These are phyloP conservation scores for Cyberlindnera bimundalis DNA, from an alignment of 805 yeast genomes.

Conservation along the genomic window DNA sequence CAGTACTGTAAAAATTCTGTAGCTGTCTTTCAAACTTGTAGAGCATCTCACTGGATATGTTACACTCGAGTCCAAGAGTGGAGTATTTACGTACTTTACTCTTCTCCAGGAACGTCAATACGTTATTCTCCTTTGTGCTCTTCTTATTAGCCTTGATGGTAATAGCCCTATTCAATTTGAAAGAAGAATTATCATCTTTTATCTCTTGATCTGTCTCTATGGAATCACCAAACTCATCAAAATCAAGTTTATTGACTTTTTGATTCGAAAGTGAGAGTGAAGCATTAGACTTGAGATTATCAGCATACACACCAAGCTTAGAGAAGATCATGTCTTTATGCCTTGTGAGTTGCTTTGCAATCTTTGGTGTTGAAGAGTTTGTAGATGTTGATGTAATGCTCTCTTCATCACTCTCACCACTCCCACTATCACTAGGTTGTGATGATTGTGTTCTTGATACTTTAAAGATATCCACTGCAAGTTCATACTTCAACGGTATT, in stretches of 20 bases:
- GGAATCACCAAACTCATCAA: slow-evolving; percentile 7
- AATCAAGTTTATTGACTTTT: slow-evolving; percentile 7
- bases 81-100: slow-evolving; percentile 6
- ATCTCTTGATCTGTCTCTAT: slow-evolving; percentile 1
- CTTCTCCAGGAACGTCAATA: slow-evolving; percentile 13
- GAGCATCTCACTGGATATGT: slow-evolving; percentile 22
- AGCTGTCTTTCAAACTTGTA: slow-evolving; percentile 24
- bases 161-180: slow-evolving; percentile 24
- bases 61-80: slow-evolving; percentile 1
- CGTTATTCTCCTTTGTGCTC: slow-evolving; percentile 5
- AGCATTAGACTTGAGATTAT: slow-evolving; percentile 26
- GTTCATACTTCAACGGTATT: slow-evolving; percentile 24
- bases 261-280: slow-evolving; percentile 22
- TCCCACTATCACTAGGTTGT: neutral
- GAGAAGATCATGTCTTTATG: slow-evolving; percentile 24
- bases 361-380: neutral
- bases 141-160: slow-evolving; percentile 15
- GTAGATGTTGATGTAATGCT: slow-evolving; percentile 1
- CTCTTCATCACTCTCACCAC: slow-evolving; percentile 1
- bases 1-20: slow-evolving; percentile 15
- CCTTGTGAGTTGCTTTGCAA: slow-evolving; percentile 12
- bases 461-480: slow-evolving; percentile 18
- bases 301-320: slow-evolving; percentile 27
- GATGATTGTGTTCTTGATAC: neutral
- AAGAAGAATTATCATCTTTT: slow-evolving; percentile 12